A percentile compares a stretch with the other conserved stretches of the same genome.
phyloP scores from a whole-genome alignment of 805 yeast genomes.

The Wickerhamomyces sydowiorum region DNA sequence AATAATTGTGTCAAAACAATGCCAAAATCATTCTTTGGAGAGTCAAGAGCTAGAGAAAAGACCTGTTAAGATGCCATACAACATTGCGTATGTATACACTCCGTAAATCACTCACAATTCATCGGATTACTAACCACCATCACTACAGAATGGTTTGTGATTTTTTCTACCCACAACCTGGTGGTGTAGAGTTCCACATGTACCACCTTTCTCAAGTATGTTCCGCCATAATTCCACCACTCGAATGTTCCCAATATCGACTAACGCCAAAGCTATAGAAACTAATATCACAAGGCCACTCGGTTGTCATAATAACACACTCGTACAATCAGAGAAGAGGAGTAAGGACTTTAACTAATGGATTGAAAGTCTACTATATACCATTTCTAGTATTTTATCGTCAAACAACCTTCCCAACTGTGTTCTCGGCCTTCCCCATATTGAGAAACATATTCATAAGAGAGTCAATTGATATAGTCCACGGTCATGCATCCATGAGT shows the following conservation, averaged over 20 bases:
- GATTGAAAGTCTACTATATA: conserved; percentile 86
- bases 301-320: conserved; percentile 84
- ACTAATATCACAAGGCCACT: conserved; percentile 74
- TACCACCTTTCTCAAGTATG: conserved; percentile 74
- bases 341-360: conserved; percentile 77
- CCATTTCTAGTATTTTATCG: conserved; percentile 80
- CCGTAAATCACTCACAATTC: background rate
- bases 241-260: background rate
- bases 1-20: too few relatives aligned
- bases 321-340: conserved; percentile 82
- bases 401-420: conserved; percentile 83
- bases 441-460: conserved; percentile 79
- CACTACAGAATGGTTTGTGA: conserved; percentile 79
- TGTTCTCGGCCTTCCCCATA: conserved; percentile 82
- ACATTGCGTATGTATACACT: conserved; percentile 21
- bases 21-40: too few relatives aligned
- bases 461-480: conserved; percentile 83
- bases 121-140: background rate
- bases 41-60: background rate
- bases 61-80: conserved; percentile 18
- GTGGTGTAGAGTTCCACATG: conserved; percentile 95
- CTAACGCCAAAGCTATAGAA: conserved; percentile 24
- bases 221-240: background rate
- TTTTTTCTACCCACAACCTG: conserved; percentile 97
- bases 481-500: conserved; percentile 91